Evolutionary conservation across 176 grass and related monocot genomes (phyloP).

Genomic region (Pontederia paniculata): DNA sequence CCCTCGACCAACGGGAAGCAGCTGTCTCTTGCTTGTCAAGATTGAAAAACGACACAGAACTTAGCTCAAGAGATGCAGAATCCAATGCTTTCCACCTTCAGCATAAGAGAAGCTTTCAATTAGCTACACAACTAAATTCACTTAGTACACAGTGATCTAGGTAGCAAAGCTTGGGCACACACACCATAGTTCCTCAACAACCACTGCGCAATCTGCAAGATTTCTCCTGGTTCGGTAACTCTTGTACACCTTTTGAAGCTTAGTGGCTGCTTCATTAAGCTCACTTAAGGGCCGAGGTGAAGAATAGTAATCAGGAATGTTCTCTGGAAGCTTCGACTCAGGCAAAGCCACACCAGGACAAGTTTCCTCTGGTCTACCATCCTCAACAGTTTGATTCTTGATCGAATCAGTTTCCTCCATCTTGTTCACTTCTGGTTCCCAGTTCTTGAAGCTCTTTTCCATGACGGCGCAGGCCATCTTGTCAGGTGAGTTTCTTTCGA

Average conservation of each 20-base stretch:
- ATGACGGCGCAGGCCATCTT: no score
- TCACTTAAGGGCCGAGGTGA: conserved; percentile 7
- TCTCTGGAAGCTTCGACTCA: not conserved
- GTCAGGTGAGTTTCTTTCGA: no score
- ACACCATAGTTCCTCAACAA: no score
- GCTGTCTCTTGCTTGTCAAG: conserved; percentile 50
- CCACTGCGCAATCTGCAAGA: not conserved
- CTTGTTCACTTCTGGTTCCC: no score
- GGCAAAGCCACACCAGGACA: not conserved
- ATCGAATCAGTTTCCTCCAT: no score
- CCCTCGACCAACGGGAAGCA: conserved; percentile 57
- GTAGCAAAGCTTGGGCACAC: no score
- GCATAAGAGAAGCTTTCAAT: not conserved
- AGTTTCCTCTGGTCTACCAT: no score
- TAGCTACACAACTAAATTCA: no score
- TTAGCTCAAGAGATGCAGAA: conserved; percentile 39
- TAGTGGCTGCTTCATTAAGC: conserved; percentile 60
- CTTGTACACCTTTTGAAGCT: conserved; percentile 73
- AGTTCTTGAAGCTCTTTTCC: no score
- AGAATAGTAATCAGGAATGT: not conserved
- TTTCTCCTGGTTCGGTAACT: conserved; percentile 57
- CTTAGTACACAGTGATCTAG: no score
- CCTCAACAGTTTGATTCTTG: no score
- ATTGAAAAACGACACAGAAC: conserved; percentile 75
- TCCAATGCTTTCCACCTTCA: conserved; percentile 78